Base-by-base conservation (phyloP, 306 rosid species). In the Ochetophila trinervis region DNA sequence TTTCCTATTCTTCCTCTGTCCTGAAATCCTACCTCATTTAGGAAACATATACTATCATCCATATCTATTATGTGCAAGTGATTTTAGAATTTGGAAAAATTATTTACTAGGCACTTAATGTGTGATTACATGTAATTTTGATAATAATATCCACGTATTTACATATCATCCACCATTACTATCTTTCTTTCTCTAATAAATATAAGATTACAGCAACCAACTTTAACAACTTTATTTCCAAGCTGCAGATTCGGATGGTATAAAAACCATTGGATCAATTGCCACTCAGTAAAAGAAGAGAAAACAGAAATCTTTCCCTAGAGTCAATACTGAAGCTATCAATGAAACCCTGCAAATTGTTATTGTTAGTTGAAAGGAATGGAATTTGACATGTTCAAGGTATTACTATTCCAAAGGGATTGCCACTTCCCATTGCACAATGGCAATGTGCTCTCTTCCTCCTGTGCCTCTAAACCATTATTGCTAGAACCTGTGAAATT, bases 361-460 rank as follows among this genome's bases (percentile, higher is more conserved):
- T 8, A 20, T 44, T 65, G 52, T 80, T 69, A 79, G 65, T 77
- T 63, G 5, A 68, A 62, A 15, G 45, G 57, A 4, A 57, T 8
- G 3, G 60, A 22, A 52, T 80, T 21, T 15, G 54, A 69, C 65
- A 63, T 45, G 75, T 78, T 66, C 44, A 76, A 66, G 78, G 80
- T 42, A 68, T 73, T 69, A n/a, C n/a, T n/a, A 67, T 52, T 76
- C 84, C 94, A 79, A 9, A 71, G 52, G 18, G 84, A 60, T 16
- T 74, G 78, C 35, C 36, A 60, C 19, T 51, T 78, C 48, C 71
- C 74, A 32, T 72, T 62, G 70, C 63, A 73, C 69, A 74, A 64
- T 11, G 86, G 76, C 69, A 68, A 22, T 17, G 74, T n/a, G 34
- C 27, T 73, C 60, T 85, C 82, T 73, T 85, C 83, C 75, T 70